These are phyloP conservation scores for Hyaloscypha hepaticicola DNA, from an alignment of 495 filamentous ascomycete genomes.

Conservation along the genomic window DNA sequence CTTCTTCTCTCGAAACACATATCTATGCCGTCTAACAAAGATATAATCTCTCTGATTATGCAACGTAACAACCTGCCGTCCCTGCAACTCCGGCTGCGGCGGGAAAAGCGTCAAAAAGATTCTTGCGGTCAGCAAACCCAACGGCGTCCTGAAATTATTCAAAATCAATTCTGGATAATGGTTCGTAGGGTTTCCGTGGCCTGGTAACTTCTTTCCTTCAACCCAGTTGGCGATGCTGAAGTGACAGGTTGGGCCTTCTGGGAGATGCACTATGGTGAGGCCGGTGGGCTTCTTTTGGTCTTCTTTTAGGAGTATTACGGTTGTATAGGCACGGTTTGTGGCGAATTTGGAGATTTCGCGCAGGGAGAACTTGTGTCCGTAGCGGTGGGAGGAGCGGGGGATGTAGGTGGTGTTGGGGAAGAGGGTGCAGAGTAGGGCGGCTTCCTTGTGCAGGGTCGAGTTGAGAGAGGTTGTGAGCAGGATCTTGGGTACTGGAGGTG, in stretches of 20 bases:
- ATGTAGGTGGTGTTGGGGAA: conserved; percentile 91
- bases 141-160: conserved; percentile 91
- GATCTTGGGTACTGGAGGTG: conserved; percentile 66
- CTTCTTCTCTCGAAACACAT: conserved; percentile 86
- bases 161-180: conserved; percentile 93
- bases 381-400: conserved; percentile 73
- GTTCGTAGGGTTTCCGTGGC: conserved; percentile 83
- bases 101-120: conserved; percentile 85
- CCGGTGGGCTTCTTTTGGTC: conserved; percentile 77
- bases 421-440: conserved; percentile 68
- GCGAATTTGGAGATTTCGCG: conserved; percentile 89
- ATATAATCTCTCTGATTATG: conserved; percentile 98
- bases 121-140: conserved; percentile 86
- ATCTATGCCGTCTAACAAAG: conserved; percentile 85
- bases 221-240: conserved; percentile 84
- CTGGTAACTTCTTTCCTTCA: conserved; percentile 77
- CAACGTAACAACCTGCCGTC: conserved; percentile 84
- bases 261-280: conserved; percentile 78
- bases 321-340: conserved; percentile 72
- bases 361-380: conserved; percentile 82
- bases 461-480: conserved; percentile 87
- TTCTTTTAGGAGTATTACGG: conserved; percentile 78
- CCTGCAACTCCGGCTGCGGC: conserved; percentile 73
- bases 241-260: conserved; percentile 83
- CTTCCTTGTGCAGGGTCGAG: conserved; percentile 80